These are phyloP conservation scores for Cymodocea nodosa DNA, from an alignment of 116 monocot genomes.

Conservation along the genomic window DNA sequence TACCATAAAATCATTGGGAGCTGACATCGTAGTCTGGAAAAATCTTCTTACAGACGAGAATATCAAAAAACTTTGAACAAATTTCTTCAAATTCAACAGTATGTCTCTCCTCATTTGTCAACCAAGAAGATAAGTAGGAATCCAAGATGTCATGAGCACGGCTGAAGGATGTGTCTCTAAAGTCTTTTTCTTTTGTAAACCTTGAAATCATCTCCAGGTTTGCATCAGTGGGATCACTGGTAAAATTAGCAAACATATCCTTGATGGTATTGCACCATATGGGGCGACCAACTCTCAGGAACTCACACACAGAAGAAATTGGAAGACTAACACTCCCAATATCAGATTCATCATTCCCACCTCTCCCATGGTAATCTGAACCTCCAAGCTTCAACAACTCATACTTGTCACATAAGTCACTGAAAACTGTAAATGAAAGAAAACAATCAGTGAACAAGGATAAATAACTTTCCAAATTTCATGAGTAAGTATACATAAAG, in stretches of 20 bases:
- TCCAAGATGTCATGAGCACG: slow-evolving; percentile 16
- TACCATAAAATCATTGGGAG: not conserved
- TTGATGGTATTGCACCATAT: slow-evolving; percentile 61
- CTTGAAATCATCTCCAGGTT: slow-evolving; percentile 44
- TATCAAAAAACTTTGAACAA: slow-evolving; percentile 25
- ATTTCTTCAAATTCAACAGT: slow-evolving; percentile 37
- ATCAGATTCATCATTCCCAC: slow-evolving; percentile 67
- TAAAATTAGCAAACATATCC: slow-evolving; percentile 36
- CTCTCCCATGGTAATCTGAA: slow-evolving; percentile 86
- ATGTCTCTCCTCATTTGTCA: slow-evolving; percentile 31
- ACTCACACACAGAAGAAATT: slow-evolving; percentile 27
- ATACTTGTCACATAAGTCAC: slow-evolving; percentile 28
- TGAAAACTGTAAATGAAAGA: slow-evolving; percentile 8
- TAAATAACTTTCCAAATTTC: not conserved
- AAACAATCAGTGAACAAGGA: too few relatives aligned
- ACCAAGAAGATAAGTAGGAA: slow-evolving; percentile 40
- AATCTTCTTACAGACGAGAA: slow-evolving; percentile 4
- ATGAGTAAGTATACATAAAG: too few relatives aligned
- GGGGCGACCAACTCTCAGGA: slow-evolving; percentile 62
- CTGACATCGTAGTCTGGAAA: not conserved
- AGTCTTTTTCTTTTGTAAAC: slow-evolving; percentile 33
- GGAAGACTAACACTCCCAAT: slow-evolving; percentile 64
- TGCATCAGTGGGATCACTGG: slow-evolving; percentile 33
- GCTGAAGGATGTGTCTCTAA: slow-evolving; percentile 1
- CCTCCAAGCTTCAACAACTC: slow-evolving; percentile 76